Evolutionary conservation across 2,329 filamentous ascomycete genomes (phyloP).

Genomic region (Aspergillus persii): DNA sequence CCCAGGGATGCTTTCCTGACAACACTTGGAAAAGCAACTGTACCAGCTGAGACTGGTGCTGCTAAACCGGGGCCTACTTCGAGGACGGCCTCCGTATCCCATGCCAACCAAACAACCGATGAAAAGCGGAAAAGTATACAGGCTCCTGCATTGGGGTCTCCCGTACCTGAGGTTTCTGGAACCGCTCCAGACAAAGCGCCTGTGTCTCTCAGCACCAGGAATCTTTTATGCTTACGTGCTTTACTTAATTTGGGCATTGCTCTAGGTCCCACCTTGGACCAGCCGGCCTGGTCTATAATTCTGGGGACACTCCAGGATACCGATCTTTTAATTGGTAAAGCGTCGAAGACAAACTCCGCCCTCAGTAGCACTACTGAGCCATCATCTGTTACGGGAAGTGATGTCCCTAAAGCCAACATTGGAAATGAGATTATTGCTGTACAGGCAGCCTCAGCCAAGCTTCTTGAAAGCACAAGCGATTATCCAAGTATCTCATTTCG

Average conservation of each 20-base stretch:
- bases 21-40: slow-evolving; percentile 86
- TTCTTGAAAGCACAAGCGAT: slow-evolving; percentile 89
- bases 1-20: slow-evolving; percentile 93
- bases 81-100: slow-evolving; percentile 18
- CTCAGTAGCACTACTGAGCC: slow-evolving; percentile 28
- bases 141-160: slow-evolving; percentile 21
- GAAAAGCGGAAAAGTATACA: slow-evolving; percentile 30
- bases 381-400: slow-evolving; percentile 30
- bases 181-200: slow-evolving; percentile 41
- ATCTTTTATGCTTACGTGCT: slow-evolving; percentile 84
- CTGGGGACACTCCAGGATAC: slow-evolving; percentile 90
- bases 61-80: slow-evolving; percentile 18
- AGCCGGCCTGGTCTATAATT: slow-evolving; percentile 79
- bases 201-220: slow-evolving; percentile 74
- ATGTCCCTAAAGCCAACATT: slow-evolving; percentile 62
- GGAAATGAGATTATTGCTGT: slow-evolving; percentile 81
- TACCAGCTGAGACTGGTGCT: slow-evolving; percentile 67
- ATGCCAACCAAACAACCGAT: slow-evolving; percentile 27
- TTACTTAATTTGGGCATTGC: slow-evolving; percentile 95
- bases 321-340: slow-evolving; percentile 70
- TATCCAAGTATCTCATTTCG: slow-evolving; percentile 82
- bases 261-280: slow-evolving; percentile 78
- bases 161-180: slow-evolving; percentile 27
- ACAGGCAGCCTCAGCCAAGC: slow-evolving; percentile 77
- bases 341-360: slow-evolving; percentile 30